A percentile compares a stretch with the other conserved stretches of the same genome.
Conservation (phyloP, 108 stramenopile species). For the Schizochytrium sp. region DNA sequence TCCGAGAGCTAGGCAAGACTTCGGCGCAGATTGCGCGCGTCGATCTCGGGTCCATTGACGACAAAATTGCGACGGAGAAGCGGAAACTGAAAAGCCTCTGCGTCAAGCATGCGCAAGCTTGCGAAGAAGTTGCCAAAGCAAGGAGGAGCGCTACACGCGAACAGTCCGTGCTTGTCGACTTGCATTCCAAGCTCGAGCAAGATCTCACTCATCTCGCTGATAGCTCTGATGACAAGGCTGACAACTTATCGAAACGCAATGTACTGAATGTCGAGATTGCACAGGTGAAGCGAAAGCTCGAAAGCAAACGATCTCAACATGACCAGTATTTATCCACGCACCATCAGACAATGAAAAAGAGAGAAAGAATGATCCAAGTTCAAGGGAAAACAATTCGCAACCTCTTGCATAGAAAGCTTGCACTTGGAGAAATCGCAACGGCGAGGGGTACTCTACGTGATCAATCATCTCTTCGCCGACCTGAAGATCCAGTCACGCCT, state of each 20-base stretch:
- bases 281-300: not conserved
- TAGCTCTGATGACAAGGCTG: not conserved
- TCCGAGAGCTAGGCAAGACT: not conserved
- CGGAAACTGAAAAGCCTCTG: not conserved
- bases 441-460: not conserved
- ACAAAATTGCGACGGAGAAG: not conserved
- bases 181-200: not conserved
- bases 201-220: not conserved
- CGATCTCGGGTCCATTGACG: not conserved
- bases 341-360: not conserved
- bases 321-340: not conserved
- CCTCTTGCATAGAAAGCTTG: not conserved
- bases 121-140: not conserved
- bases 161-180: not conserved
- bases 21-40: not conserved
- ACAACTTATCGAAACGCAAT: not conserved
- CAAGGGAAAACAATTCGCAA: slow-evolving; percentile 1
- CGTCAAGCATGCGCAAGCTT: not conserved
- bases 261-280: not conserved
- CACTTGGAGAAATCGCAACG: not conserved
- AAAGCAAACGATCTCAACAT: not conserved
- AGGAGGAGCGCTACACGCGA: not conserved
- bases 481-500: no score
- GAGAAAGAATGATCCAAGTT: not conserved
- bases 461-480: no score